Conservation (phyloP, 2,329 filamentous ascomycete species). For the Venturia asperata region DNA sequence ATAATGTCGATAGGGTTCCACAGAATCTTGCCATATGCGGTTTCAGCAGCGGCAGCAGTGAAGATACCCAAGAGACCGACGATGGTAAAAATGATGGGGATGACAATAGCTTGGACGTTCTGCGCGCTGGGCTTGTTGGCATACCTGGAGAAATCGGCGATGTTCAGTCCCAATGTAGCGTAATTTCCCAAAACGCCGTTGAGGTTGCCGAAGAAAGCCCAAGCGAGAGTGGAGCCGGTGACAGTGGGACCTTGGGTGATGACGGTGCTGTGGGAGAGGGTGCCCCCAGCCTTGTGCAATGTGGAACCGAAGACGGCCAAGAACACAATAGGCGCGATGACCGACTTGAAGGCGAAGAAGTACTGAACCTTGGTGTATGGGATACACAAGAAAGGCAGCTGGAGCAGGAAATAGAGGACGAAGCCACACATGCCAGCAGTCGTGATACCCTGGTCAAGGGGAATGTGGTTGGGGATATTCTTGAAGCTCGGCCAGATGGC, state of each 20-base stretch:
- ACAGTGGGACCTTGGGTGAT: constrained; percentile 25
- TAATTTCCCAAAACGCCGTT: constrained; percentile 28
- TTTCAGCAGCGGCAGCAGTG: constrained; percentile 20
- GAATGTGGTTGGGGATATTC: constrained; percentile 19
- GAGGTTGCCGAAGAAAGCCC: constrained; percentile 27
- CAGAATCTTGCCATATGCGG: constrained; percentile 21
- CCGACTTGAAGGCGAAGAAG: constrained; percentile 24
- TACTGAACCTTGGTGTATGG: constrained; percentile 22
- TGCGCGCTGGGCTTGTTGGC: constrained; percentile 24
- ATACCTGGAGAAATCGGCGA: constrained; percentile 23
- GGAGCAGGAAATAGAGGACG: constrained; percentile 21
- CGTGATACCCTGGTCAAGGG: constrained; percentile 37
- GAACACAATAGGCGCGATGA: constrained; percentile 28
- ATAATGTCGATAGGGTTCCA: constrained; percentile 26
- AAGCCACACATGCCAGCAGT: constrained; percentile 38
- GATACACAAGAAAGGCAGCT: constrained; percentile 24
- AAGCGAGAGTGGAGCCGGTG: constrained; percentile 25
- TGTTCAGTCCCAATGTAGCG: constrained; percentile 25
- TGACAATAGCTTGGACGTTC: constrained; percentile 33
- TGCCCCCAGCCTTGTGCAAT: constrained; percentile 18
- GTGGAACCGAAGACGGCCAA: constrained; percentile 26
- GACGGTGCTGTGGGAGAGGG: constrained; percentile 25
- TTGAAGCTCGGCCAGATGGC: constrained; percentile 19
- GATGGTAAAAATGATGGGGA: constrained; percentile 27
- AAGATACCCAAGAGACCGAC: constrained; percentile 24